Evolutionary conservation across 2,329 filamentous ascomycete species (phyloP).

Genomic region (Tolypocladium tropicale): DNA sequence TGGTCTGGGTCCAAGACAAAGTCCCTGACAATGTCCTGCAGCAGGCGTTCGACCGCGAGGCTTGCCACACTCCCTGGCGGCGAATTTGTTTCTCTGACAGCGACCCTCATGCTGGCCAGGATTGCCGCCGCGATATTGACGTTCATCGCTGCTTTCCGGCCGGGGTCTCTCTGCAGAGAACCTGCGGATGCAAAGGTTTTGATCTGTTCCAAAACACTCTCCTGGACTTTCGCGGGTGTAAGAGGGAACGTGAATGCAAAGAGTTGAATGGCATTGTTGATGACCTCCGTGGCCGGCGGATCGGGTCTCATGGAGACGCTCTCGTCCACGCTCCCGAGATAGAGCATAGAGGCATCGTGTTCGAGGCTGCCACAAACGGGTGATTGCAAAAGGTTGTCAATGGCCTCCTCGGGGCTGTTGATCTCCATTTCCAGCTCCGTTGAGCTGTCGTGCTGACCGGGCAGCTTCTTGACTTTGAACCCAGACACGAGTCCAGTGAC

Average conservation of each 20-base stretch:
- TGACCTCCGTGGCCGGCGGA: conserved; percentile 82
- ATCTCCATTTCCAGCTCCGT: conserved; percentile 36
- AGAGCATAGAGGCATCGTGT: conserved; percentile 78
- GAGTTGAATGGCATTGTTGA: conserved; percentile 86
- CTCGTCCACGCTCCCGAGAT: conserved; percentile 41
- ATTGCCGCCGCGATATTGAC: conserved; percentile 83
- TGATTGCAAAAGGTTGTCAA: conserved; percentile 51
- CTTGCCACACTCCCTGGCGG: conserved; percentile 64
- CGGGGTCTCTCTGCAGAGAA: conserved; percentile 72
- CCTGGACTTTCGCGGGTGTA: conserved; percentile 84
- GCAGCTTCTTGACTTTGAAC: conserved; percentile 60
- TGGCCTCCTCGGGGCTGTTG: conserved; percentile 51
- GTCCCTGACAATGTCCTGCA: conserved; percentile 63
- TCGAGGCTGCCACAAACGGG: conserved; percentile 78
- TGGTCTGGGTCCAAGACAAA: conserved; percentile 79
- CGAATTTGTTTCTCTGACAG: conserved; percentile 68
- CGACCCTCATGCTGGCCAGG: conserved; percentile 70
- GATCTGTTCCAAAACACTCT: conserved; percentile 90
- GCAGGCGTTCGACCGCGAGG: conserved; percentile 67
- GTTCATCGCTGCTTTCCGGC: conserved; percentile 79
- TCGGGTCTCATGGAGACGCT: conserved; percentile 44
- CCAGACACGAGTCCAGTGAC: conserved; percentile 77
- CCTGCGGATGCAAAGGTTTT: conserved; percentile 78
- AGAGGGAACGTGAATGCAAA: conserved; percentile 88
- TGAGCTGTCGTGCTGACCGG: conserved; percentile 52